Evolutionary conservation across 495 filamentous ascomycete genomes (phyloP), one percentile per base, ranked within the genome.

Genomic region (Baudoinia panamericana): DNA sequence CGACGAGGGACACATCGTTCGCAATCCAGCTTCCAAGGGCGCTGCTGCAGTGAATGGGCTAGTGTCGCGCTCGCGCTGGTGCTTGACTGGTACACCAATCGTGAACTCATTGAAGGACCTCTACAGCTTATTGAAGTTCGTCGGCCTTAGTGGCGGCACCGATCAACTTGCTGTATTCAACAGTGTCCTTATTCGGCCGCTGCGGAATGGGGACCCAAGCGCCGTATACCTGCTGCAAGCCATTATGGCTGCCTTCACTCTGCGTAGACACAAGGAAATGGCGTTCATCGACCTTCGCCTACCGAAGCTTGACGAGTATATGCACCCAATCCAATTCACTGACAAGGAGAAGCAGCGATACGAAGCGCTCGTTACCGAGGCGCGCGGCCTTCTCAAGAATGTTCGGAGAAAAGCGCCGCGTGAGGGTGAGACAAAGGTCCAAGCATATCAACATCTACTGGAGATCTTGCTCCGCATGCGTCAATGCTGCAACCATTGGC

Each of bases 401-500:
- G 78, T 75, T 59, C 74, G 75, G 49, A 50, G 36, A 26, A 57
- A 57, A 21, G 48, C 61, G 53, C 53, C 57, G 34, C 51, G 43
- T 6, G 41, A 53, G 21, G 57, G 59, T 6, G 62, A 65, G 45
- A 65, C 61, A 15, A 59, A 59, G 1, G 58, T 16, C 21, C 36
- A 71, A 20, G 64, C 61, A 1, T 80, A 80, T 48, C 70, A 75
- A 2, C 69, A 78, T 48, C 65, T 95, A 2, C 70, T 93, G 12
- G 85, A 93, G 58, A 71, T 86, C 36, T 66, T 95, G 23, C 70
- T 95, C 0, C 79, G 87, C 10, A 69, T 95, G 41, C 75, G 87
- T 12, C 87, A 95, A 58, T 72, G 78, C 46, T 86, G 87, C 60
- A 84, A 88, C 46, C 87, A 93, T 58, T 88, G 83, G 82, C 75